These are phyloP conservation scores for Flaveria robusta DNA, from an alignment of 129 eudicot species.

Conservation along the genomic window DNA sequence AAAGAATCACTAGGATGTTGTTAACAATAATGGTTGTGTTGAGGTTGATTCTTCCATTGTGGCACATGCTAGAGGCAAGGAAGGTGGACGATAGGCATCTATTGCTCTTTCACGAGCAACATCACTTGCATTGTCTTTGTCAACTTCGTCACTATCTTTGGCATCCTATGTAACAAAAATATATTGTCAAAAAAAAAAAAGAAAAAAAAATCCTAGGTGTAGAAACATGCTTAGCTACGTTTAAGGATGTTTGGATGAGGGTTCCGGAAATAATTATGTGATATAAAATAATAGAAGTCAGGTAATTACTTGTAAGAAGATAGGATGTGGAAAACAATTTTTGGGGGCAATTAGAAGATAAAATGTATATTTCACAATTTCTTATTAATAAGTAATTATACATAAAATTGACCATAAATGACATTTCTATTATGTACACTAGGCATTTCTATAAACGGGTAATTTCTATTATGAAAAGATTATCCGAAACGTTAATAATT, in stretches of 20 bases:
- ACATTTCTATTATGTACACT: too few relatives aligned
- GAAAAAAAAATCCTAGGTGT: neutral
- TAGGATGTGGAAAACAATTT: too few relatives aligned
- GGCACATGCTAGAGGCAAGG: slow-evolving; percentile 40
- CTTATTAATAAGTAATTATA: too few relatives aligned
- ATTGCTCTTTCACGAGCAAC: slow-evolving; percentile 44
- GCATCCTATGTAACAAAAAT: slow-evolving; percentile 54
- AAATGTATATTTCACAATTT: too few relatives aligned
- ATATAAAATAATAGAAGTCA: neutral
- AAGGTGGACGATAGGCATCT: slow-evolving; percentile 81
- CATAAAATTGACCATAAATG: neutral
- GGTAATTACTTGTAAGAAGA: neutral
- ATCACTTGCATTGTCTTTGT: slow-evolving; percentile 51
- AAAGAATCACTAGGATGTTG: neutral
- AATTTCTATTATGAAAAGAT: too few relatives aligned
- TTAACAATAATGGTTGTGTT: slow-evolving; percentile 39
- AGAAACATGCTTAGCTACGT: neutral
- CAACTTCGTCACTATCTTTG: slow-evolving; percentile 65
- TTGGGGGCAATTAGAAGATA: neutral
- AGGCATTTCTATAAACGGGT: too few relatives aligned
- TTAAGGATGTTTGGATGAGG: neutral
- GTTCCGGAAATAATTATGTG: neutral
- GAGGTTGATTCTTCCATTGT: slow-evolving; percentile 58
- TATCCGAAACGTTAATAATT: too few relatives aligned
- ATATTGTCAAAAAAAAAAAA: neutral